Evolutionary conservation across 2,329 filamentous ascomycete species (phyloP).

Genomic region (Alternaria sp.): DNA sequence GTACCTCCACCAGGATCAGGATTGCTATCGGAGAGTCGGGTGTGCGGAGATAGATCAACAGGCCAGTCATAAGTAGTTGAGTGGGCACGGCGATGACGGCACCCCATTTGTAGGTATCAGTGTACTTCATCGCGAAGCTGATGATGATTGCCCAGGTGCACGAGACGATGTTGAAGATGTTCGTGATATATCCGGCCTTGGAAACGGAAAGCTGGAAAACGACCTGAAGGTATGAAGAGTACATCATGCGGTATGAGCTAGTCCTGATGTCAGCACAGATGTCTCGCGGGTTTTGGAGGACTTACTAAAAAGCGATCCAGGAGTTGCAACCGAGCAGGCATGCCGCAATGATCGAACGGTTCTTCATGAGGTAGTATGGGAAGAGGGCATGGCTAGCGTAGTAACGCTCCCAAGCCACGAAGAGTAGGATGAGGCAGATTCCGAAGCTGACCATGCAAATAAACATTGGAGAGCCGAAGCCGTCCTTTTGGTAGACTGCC

Average conservation of each 20-base stretch:
- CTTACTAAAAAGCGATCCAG: slow-evolving; percentile 33
- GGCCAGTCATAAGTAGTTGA: slow-evolving; percentile 30
- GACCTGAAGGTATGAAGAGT: slow-evolving; percentile 49
- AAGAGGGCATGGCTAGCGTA: slow-evolving; percentile 50
- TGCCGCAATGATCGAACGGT: slow-evolving; percentile 59
- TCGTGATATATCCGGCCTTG: slow-evolving; percentile 27
- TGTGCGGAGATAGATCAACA: slow-evolving; percentile 38
- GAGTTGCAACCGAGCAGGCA: slow-evolving; percentile 47
- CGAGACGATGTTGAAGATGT: slow-evolving; percentile 32
- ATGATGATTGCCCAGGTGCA: slow-evolving; percentile 26
- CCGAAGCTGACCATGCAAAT: slow-evolving; percentile 49
- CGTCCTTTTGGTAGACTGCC: slow-evolving; percentile 26
- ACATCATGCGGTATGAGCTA: slow-evolving; percentile 40
- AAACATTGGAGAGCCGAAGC: slow-evolving; percentile 44
- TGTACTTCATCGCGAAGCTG: slow-evolving; percentile 26
- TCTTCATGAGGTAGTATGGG: slow-evolving; percentile 54
- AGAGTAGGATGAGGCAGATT: slow-evolving; percentile 37
- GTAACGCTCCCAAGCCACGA: slow-evolving; percentile 48
- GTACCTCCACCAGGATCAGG: slow-evolving; percentile 38
- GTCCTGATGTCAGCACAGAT: neutral
- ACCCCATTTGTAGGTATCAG: slow-evolving; percentile 33
- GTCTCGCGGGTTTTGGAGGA: neutral
- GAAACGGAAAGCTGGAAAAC: slow-evolving; percentile 32
- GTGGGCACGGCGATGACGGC: slow-evolving; percentile 30
- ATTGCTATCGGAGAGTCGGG: slow-evolving; percentile 28